These are phyloP conservation scores for Coemansia sp. DNA, from an alignment of 192 early-diverging fungal genomes.

Conservation along the genomic window DNA sequence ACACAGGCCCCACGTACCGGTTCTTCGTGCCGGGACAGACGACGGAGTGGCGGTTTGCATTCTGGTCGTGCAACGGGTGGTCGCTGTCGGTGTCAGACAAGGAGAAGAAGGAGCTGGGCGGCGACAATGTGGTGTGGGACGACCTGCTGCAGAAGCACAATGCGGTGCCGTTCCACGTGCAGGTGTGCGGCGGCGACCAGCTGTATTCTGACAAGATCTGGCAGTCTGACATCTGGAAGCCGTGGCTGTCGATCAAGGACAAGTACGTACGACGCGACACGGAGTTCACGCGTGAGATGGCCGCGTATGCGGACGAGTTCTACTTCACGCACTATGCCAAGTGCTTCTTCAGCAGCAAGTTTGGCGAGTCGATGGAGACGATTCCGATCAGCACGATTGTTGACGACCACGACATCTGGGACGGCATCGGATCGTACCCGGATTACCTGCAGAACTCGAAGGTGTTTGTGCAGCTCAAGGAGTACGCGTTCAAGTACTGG, in stretches of 20 bases:
- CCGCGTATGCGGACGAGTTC: constrained; percentile 58
- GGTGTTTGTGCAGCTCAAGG: constrained; percentile 73
- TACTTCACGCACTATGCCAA: constrained; percentile 70
- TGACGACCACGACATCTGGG: constrained; percentile 89
- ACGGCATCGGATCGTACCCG: constrained; percentile 86
- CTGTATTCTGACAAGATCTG: constrained; percentile 67
- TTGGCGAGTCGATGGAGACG: constrained; percentile 68
- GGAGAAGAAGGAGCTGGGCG: constrained; percentile 43
- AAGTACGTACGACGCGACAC: constrained; percentile 53
- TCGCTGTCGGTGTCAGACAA: constrained; percentile 56
- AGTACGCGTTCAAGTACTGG: constrained; percentile 74
- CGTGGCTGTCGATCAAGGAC: constrained; percentile 59
- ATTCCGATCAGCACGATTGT: constrained; percentile 77
- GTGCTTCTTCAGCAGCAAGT: constrained; percentile 61
- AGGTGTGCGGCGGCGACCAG: constrained; percentile 77
- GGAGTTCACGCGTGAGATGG: constrained; percentile 63
- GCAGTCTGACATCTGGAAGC: constrained; percentile 59
- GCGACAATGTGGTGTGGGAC: constrained; percentile 66
- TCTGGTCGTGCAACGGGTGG: constrained; percentile 75
- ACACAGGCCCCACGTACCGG: constrained; percentile 48
- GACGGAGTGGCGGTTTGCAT: constrained; percentile 66
- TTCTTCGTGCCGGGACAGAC: constrained; percentile 56
- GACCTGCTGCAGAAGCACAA: constrained; percentile 65
- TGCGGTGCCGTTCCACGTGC: constrained; percentile 63
- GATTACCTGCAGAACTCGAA: constrained; percentile 66